Evolutionary conservation across 2,329 filamentous ascomycete genomes (phyloP).

Genomic region (Arachnomyces sp.): DNA sequence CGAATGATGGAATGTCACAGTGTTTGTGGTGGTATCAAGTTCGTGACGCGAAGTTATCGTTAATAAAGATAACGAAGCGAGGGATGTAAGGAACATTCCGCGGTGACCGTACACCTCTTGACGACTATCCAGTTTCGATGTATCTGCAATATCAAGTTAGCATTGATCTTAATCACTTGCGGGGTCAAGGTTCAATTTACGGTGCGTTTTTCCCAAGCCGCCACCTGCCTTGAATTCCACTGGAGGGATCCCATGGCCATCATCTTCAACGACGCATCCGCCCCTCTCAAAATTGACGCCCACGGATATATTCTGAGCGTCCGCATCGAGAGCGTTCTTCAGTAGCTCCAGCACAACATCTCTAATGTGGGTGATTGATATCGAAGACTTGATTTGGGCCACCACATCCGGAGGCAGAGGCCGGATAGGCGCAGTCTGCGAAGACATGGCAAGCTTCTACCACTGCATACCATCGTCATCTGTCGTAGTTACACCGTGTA

Average conservation of each 20-base stretch:
- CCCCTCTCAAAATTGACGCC: constrained; percentile 67
- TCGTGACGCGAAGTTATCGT: constrained; percentile 64
- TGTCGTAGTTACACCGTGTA: not conserved
- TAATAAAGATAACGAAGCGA: constrained; percentile 68
- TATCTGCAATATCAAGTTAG: constrained; percentile 47
- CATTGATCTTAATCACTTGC: constrained; percentile 2
- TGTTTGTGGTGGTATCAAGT: constrained; percentile 44
- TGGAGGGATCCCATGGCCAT: constrained; percentile 69
- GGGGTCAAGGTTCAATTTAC: constrained; percentile 41
- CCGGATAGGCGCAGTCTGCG: constrained; percentile 43
- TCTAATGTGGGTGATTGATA: constrained; percentile 66
- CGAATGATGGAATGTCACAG: constrained; percentile 62
- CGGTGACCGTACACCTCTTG: constrained; percentile 46
- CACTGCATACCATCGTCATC: constrained; percentile 1
- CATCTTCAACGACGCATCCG: constrained; percentile 71
- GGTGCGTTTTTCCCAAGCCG: constrained; percentile 63
- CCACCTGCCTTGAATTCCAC: constrained; percentile 63
- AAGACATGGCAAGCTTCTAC: constrained; percentile 7
- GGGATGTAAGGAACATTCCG: constrained; percentile 68
- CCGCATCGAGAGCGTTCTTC: constrained; percentile 77
- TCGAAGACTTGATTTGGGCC: constrained; percentile 76
- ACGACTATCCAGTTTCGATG: constrained; percentile 57
- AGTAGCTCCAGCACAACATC: constrained; percentile 63
- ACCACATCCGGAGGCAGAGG: constrained; percentile 62
- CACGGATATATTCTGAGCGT: constrained; percentile 59